Evolutionary conservation across 768 basidiomycete species (phyloP).

Genomic region (Boletus rubescentipes): DNA sequence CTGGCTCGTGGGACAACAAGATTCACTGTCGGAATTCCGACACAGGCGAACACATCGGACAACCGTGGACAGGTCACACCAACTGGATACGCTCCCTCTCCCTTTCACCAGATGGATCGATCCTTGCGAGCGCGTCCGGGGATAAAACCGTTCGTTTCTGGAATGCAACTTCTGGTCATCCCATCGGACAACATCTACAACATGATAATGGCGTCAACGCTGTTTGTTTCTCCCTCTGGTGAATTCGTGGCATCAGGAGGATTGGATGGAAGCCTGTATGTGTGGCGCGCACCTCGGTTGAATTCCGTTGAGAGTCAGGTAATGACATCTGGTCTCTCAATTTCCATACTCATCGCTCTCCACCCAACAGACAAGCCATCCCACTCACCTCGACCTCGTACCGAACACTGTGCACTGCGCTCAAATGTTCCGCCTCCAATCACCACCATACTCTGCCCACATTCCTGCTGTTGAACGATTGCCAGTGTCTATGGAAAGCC

Average conservation of each 20-base stretch:
- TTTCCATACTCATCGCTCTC: neutral
- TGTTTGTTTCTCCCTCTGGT: constrained; percentile 1
- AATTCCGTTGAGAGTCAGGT: neutral
- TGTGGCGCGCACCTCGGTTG: neutral
- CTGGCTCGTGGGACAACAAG: neutral
- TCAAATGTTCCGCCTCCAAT: no score
- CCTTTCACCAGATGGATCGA: neutral
- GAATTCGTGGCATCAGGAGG: neutral
- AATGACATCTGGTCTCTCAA: neutral
- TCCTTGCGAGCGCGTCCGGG: neutral
- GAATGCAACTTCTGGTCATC: neutral
- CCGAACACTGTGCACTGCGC: no score
- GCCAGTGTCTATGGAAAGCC: no score
- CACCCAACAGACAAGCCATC: neutral
- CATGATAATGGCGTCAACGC: neutral
- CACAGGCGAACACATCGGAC: neutral
- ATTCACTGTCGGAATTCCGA: constrained; percentile 12
- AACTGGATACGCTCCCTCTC: neutral
- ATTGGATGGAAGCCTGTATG: neutral
- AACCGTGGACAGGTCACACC: neutral
- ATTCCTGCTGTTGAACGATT: no score
- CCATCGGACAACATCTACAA: neutral
- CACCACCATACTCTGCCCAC: no score
- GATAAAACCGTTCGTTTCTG: neutral
- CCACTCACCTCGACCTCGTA: no score